Evolutionary conservation across 2,329 filamentous ascomycete genomes (phyloP).

Genomic region (Monosporascus sp.): DNA sequence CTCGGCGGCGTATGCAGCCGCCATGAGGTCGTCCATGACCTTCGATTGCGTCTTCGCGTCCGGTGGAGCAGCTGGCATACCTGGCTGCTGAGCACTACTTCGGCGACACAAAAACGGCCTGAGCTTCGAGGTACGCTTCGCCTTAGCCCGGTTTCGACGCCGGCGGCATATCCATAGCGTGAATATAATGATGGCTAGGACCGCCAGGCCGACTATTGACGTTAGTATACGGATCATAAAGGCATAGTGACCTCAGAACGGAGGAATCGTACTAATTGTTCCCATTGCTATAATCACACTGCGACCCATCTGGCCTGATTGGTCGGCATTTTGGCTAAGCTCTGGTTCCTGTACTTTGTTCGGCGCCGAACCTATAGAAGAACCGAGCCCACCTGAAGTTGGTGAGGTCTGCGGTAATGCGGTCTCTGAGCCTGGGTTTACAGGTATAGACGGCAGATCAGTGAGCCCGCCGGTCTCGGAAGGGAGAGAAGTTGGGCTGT

Average conservation of each 20-base stretch:
- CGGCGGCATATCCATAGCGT: conserved; percentile 12
- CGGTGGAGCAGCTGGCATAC: background rate
- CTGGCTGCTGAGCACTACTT: conserved; percentile 2
- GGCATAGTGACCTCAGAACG: background rate
- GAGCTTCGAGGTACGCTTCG: background rate
- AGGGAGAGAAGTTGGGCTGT: background rate
- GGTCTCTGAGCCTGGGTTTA: background rate
- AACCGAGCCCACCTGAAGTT: background rate
- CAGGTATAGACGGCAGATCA: no score
- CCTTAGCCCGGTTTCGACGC: conserved; percentile 1
- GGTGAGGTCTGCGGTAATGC: background rate
- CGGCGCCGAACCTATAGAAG: no score
- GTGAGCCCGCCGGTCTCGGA: background rate
- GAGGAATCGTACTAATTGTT: background rate
- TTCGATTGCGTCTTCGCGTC: conserved; percentile 5
- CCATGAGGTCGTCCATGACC: conserved; percentile 16
- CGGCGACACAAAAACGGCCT: conserved; percentile 1
- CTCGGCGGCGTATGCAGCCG: conserved; percentile 14
- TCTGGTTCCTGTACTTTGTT: background rate
- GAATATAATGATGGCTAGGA: conserved; percentile 8
- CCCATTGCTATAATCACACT: background rate
- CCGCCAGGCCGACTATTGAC: conserved; percentile 5
- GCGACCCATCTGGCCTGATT: background rate
- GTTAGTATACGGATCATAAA: background rate
- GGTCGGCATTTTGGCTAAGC: background rate